These are phyloP conservation scores for Neofusicoccum cordaticola DNA, from an alignment of 2,329 filamentous ascomycete genomes.

Conservation along the genomic window DNA sequence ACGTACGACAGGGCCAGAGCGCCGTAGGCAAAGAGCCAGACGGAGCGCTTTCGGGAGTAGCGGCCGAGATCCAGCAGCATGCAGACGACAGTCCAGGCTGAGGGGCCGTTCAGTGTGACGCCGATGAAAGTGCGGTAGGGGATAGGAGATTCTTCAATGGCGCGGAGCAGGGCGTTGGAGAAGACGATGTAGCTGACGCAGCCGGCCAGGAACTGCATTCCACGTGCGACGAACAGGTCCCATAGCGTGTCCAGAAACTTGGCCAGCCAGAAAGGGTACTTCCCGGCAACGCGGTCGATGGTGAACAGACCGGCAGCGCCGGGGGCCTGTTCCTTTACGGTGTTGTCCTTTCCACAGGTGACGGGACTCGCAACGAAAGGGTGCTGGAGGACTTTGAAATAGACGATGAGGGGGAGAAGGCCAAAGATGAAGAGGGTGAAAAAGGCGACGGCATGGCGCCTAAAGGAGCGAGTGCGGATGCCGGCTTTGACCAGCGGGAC, in stretches of 20 bases:
- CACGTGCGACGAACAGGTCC: constrained; percentile 34
- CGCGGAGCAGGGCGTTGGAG: constrained; percentile 31
- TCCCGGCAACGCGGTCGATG: constrained; percentile 27
- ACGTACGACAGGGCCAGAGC: constrained; percentile 31
- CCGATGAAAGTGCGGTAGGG: constrained; percentile 35
- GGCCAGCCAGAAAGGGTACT: constrained; percentile 29
- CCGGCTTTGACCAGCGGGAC: background rate
- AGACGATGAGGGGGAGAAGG: background rate
- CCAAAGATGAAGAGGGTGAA: background rate
- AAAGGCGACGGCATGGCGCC: background rate
- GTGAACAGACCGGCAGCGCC: constrained; percentile 25
- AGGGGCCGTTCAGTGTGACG: constrained; percentile 29
- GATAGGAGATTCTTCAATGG: constrained; percentile 34
- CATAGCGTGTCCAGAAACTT: constrained; percentile 37
- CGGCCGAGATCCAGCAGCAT: constrained; percentile 27
- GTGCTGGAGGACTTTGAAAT: background rate
- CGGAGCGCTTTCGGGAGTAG: constrained; percentile 25
- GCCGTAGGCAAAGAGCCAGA: constrained; percentile 33
- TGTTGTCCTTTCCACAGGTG: background rate
- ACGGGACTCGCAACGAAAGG: background rate
- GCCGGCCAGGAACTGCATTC: constrained; percentile 31
- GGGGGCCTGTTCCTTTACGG: background rate
- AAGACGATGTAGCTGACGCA: constrained; percentile 32
- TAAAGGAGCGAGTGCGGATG: background rate
- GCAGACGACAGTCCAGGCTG: constrained; percentile 25